Evolutionary conservation across 805 yeast genomes (phyloP), one percentile per base, ranked within the genome.

Genomic region (Yarrowia deformans): DNA sequence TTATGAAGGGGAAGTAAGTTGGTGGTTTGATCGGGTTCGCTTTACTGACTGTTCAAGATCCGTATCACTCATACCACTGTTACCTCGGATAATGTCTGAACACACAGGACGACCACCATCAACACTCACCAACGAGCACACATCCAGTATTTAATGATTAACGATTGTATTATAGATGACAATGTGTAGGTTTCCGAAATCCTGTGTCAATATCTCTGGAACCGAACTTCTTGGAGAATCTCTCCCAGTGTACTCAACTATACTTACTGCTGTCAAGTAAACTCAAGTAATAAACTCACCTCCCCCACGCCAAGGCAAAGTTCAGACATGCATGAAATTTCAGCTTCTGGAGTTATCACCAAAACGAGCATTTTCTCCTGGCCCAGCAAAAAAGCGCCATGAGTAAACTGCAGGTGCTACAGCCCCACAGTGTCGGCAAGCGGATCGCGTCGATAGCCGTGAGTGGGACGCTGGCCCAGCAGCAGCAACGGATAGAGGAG

Each of bases 261-360:
- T 23, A 23, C 29, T 23, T 23, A 23, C 29, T 4, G 3, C 29
- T 4, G 2, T 23, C 29, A 4, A 23, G 29, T 23, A 23, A 23
- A 23, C 29, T 23, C 29, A 23, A 23, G 29, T 23, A 23, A 23
- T 23, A 23, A 23, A 23, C 29, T 23, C 29, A 23, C 29, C 29
- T 23, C 29, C 29, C 29, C 29, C 29, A 23, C 29, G n/a, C 54
- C 13, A 19, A 13, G 13, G 16, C 54, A 32, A 49, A 16, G 54
- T 49, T 49, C 19, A 10, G 43, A 39, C 37, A 34, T 60, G 66
- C 66, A 60, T 60, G 66, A 60, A 60, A 60, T 43, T 56, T 60
- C 66, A 60, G 32, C 66, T n/a, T 7, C 50, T 18, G 14, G 16
- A 12, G 32, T 1, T 56, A 42, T 43, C 66, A 60, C 66, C 42